These are phyloP conservation scores for Penicillium rolfsii DNA, from an alignment of 2,329 filamentous ascomycete species.

Conservation along the genomic window DNA sequence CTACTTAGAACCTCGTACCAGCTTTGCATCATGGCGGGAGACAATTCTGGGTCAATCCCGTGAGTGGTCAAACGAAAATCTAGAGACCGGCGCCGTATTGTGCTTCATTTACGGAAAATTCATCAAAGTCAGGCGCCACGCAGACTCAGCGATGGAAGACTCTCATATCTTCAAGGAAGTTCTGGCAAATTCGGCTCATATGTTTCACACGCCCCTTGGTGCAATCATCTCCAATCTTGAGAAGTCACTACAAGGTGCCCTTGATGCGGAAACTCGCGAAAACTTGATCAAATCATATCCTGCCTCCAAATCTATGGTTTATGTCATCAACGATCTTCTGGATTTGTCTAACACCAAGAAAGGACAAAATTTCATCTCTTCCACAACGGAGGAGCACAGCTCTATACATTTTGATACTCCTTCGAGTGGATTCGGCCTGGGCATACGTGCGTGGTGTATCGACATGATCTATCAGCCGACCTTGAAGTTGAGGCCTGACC, in stretches of 20 bases:
- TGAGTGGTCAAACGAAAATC: not conserved
- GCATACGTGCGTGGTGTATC: not conserved
- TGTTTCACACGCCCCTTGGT: slow-evolving; percentile 40
- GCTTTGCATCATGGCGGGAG: not conserved
- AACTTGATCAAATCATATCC: not conserved
- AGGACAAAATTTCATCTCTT: not conserved
- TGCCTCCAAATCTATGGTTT: not conserved
- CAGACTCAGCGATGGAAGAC: not conserved
- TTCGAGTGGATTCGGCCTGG: not conserved
- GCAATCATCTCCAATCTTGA: not conserved
- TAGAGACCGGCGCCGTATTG: not conserved
- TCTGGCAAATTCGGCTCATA: not conserved
- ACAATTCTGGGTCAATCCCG: not conserved
- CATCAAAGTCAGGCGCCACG: not conserved
- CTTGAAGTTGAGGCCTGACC: not conserved
- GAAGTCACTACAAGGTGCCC: not conserved
- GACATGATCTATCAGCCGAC: not conserved
- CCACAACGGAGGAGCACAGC: not conserved
- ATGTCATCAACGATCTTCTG: not conserved
- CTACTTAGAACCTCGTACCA: not conserved
- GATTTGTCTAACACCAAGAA: not conserved
- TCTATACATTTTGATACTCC: not conserved
- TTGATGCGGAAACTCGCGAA: not conserved
- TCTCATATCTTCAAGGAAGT: not conserved
- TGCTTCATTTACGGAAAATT: not conserved